Base-by-base conservation (phyloP, 768 basidiomycete species). In the Gloeostereum incarnatum region DNA sequence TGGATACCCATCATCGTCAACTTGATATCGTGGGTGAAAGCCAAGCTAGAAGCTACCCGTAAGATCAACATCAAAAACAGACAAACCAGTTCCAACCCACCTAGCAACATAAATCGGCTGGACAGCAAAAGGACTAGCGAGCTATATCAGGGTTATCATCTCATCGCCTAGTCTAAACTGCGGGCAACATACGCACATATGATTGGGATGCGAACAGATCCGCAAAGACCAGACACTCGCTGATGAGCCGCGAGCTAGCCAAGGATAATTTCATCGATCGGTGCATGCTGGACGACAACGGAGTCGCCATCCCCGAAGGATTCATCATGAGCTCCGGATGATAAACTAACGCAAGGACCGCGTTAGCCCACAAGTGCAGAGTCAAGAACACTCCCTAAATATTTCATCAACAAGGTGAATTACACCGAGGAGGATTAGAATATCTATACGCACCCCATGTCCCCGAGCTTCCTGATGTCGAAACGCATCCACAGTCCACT, bases 141-240 rank as follows among this genome's bases (percentile, higher is more conserved):
- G 27, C 43, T 44, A 27, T 14, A 27, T 13, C 11, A 31, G 20
- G 14, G 19, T 6, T 23, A 29, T 20, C 7, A 24, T 11, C 9
- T 35, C 3, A 35, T 13, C 13, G 31, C 9, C 7, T 21, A 5
- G 30, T 1, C 4, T 16, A 10, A 13, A 10, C n/a, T 17, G 10
- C 9, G 24, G 11, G 23, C 19, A 25, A 4, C 3, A 25, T 9
- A 41, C 43, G 16, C 35, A 37, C 43, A 31, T 42, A 45, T 10
- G 33, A 40, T 19, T 41, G 36, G 6, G 24, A 25, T 6, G 44
- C 31, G n/a, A 45, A 42, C 9, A 45, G 23, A 24, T 45, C 44
- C 5, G 40, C 44, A 14, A 38, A 45, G 14, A 45, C 44, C 25
- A 45, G 22, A 25, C 44, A 45, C 17, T 45, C 44, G 32, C 36